Evolutionary conservation across 306 rosid species (phyloP).

Genomic region (Amphicarpaea edgeworthii): DNA sequence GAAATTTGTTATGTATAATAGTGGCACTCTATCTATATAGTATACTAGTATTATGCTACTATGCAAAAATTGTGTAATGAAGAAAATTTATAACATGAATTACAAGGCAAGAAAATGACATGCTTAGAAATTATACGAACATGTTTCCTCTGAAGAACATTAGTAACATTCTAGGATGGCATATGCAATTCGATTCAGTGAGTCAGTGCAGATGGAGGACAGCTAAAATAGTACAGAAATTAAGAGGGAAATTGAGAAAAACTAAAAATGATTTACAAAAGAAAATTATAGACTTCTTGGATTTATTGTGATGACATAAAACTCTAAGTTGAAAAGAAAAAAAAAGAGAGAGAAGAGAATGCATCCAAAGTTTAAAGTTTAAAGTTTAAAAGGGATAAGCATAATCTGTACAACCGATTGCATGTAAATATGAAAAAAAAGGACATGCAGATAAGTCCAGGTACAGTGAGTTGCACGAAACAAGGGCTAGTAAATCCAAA

Average conservation of each 20-base stretch:
- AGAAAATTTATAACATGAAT: background rate
- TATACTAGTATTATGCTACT: background rate
- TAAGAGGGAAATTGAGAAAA: background rate
- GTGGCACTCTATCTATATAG: background rate
- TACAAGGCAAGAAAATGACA: background rate
- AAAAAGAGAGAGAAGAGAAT: background rate
- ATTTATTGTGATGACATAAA: background rate
- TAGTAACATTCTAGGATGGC: background rate
- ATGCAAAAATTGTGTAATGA: background rate
- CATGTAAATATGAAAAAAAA: conserved; percentile 5
- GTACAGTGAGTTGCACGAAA: conserved; percentile 5
- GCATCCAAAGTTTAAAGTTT: background rate
- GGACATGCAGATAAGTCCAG: conserved; percentile 14
- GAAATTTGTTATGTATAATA: background rate
- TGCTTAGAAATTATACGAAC: background rate
- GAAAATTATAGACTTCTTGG: background rate
- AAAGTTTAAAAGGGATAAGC: conserved; percentile 2
- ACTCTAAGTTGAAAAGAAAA: background rate
- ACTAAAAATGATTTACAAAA: background rate
- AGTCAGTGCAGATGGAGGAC: background rate
- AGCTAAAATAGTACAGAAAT: background rate
- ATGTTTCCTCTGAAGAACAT: background rate
- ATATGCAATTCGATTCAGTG: background rate
- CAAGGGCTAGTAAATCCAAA: conserved; percentile 20
- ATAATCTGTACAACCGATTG: background rate